Evolutionary conservation across 2,329 filamentous ascomycete species (phyloP).

Genomic region (Colletotrichum magnum): DNA sequence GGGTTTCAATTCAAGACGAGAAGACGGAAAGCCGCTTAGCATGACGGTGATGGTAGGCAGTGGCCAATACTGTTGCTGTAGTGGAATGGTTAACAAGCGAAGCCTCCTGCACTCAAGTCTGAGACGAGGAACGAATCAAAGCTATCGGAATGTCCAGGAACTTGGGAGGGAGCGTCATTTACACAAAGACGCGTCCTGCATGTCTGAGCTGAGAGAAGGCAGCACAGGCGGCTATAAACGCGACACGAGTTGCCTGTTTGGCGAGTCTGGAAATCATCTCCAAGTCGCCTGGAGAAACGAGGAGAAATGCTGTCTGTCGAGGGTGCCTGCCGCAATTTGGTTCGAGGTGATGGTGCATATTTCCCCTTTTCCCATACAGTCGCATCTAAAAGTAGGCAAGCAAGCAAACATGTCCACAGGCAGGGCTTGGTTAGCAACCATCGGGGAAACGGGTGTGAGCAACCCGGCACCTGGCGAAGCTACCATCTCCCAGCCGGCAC

Average conservation of each 20-base stretch:
- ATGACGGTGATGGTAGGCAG: slow-evolving; percentile 3
- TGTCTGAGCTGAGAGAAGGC: slow-evolving; percentile 13
- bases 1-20: background rate
- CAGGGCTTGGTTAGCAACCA: slow-evolving; percentile 9
- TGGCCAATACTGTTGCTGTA: background rate
- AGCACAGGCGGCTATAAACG: background rate
- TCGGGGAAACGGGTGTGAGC: slow-evolving; percentile 9
- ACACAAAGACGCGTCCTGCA: slow-evolving; percentile 15
- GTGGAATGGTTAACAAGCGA: slow-evolving; percentile 27
- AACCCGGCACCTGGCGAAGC: slow-evolving; percentile 20
- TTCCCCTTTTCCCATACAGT: slow-evolving; percentile 1
- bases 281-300: background rate
- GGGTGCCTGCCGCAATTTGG: slow-evolving; percentile 6
- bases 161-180: slow-evolving; percentile 10
- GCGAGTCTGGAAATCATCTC: background rate
- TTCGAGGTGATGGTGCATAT: slow-evolving; percentile 9
- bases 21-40: background rate
- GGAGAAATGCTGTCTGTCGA: background rate
- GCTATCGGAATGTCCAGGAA: background rate
- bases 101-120: background rate
- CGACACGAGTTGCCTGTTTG: background rate
- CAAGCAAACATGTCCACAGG: background rate
- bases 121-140: background rate
- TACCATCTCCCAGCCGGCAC: background rate
- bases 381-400: slow-evolving; percentile 4